Evolutionary conservation across 768 basidiomycete species (phyloP).

Genomic region (Phylloporus sp.): DNA sequence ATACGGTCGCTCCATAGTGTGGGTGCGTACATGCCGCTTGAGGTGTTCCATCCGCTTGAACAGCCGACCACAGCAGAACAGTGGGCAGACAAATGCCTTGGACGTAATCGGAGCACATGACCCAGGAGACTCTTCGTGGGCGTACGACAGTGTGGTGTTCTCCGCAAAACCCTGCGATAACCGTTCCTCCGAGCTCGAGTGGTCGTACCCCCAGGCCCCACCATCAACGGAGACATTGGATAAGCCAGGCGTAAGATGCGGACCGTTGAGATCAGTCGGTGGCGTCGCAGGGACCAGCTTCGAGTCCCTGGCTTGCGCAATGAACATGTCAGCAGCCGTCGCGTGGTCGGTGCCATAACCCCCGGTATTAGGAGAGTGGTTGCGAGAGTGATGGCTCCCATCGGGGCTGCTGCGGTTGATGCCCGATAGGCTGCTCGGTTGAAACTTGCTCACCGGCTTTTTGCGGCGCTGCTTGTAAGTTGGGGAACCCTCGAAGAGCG

Average conservation of each 20-base stretch:
- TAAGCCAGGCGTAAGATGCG: conserved; percentile 20
- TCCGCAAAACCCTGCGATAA: conserved; percentile 20
- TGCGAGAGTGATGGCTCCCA: conserved; percentile 18
- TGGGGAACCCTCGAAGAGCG: conserved; percentile 81
- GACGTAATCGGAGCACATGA: conserved; percentile 35
- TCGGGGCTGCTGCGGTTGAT: conserved; percentile 24
- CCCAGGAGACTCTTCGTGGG: conserved; percentile 22
- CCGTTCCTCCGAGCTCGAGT: conserved; percentile 16
- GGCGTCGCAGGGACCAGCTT: conserved; percentile 23
- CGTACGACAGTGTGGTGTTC: conserved; percentile 15
- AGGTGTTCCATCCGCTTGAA: conserved; percentile 95
- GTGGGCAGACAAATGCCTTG: conserved; percentile 77
- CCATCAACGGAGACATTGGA: conserved; percentile 19
- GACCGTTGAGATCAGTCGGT: conserved; percentile 13
- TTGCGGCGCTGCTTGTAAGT: conserved; percentile 88
- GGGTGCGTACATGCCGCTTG: conserved; percentile 82
- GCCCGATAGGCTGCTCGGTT: conserved; percentile 25
- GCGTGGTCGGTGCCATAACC: conserved; percentile 33
- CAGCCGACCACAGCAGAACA: conserved; percentile 76
- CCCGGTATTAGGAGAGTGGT: conserved; percentile 11
- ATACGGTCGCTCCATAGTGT: conserved; percentile 86
- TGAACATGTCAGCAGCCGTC: conserved; percentile 66
- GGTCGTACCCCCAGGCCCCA: conserved; percentile 21
- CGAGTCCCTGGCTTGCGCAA: conserved; percentile 55
- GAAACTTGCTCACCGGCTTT: conserved; percentile 49